These are phyloP conservation scores for Plantago coronopus DNA, from an alignment of 305 asterid species.

Conservation along the genomic window DNA sequence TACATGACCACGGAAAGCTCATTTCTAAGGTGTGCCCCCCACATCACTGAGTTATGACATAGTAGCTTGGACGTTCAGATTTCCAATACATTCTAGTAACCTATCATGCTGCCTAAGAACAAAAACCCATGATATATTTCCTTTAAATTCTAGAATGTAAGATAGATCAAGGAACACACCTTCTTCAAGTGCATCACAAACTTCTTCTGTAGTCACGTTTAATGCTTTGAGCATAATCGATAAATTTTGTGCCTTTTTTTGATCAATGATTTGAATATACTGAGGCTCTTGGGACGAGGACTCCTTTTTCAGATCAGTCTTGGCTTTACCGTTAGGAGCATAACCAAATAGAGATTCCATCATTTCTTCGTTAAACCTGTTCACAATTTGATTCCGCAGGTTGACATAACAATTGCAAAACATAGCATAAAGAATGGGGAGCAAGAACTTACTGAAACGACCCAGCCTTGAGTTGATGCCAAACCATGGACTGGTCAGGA, in stretches of 20 bases:
- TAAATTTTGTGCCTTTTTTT: constrained; percentile 70
- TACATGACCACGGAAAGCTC: too few relatives aligned
- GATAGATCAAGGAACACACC: constrained; percentile 34
- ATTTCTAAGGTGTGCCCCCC: too few relatives aligned
- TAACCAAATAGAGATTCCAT: constrained; percentile 67
- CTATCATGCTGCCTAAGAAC: neutral
- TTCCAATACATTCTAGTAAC: neutral
- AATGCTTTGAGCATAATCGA: constrained; percentile 71
- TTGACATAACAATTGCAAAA: constrained; percentile 5
- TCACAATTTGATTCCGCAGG: constrained; percentile 16
- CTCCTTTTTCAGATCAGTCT: constrained; percentile 35
- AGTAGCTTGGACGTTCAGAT: too few relatives aligned
- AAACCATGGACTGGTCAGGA: constrained; percentile 82
- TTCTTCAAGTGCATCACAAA: constrained; percentile 68
- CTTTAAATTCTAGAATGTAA: constrained; percentile 11
- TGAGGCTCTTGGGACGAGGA: constrained; percentile 36
- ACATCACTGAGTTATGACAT: too few relatives aligned
- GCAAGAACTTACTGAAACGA: constrained; percentile 81
- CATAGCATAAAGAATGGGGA: constrained; percentile 2
- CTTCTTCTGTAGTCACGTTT: constrained; percentile 65
- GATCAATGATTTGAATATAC: constrained; percentile 56
- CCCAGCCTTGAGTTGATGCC: constrained; percentile 80
- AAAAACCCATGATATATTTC: neutral
- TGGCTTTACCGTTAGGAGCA: constrained; percentile 42
- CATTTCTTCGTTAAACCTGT: constrained; percentile 78